A percentile compares a stretch with the other conserved stretches of the same genome.
These are phyloP conservation scores for Sophora flavescens DNA, from an alignment of 306 rosid genomes.

Conservation along the genomic window DNA sequence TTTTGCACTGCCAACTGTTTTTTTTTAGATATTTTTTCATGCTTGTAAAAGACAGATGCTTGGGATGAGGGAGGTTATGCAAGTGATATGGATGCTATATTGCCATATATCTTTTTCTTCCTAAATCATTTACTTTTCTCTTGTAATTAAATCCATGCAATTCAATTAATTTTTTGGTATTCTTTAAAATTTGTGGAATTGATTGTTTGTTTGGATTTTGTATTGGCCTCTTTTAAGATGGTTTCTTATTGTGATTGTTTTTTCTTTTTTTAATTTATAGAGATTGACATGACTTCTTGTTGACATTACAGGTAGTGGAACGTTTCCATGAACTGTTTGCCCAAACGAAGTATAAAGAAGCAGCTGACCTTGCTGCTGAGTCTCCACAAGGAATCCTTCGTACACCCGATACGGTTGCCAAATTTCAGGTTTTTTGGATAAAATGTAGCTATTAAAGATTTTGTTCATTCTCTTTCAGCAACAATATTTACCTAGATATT, in stretches of 20 bases:
- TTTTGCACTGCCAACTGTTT: neutral
- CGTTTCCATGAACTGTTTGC: conserved; percentile 99
- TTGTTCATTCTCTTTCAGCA: conserved; percentile 32
- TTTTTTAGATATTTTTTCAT: neutral
- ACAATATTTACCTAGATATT: conserved; percentile 17
- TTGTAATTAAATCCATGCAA: neutral
- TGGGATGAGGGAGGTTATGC: conserved; percentile 20
- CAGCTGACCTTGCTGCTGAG: conserved; percentile 99
- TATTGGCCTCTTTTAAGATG: conserved; percentile 4
- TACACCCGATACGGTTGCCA: conserved; percentile 97
- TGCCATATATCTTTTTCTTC: conserved; percentile 14
- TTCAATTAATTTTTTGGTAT: neutral
- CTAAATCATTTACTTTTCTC: neutral
- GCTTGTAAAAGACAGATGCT: conserved; percentile 33
- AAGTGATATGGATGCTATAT: conserved; percentile 28
- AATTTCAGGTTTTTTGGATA: conserved; percentile 80
- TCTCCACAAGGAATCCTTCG: conserved; percentile 99
- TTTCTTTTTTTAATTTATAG: conserved; percentile 18
- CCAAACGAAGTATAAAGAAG: conserved; percentile 98
- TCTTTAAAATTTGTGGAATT: conserved; percentile 5
- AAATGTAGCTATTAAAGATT: conserved; percentile 33
- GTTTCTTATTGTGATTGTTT: conserved; percentile 3
- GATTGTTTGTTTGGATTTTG: conserved; percentile 21
- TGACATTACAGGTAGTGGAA: conserved; percentile 85
- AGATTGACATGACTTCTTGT: conserved; percentile 36